Evolutionary conservation across 2,329 filamentous ascomycete species (phyloP).

Genomic region (Fusarium stilboides): DNA sequence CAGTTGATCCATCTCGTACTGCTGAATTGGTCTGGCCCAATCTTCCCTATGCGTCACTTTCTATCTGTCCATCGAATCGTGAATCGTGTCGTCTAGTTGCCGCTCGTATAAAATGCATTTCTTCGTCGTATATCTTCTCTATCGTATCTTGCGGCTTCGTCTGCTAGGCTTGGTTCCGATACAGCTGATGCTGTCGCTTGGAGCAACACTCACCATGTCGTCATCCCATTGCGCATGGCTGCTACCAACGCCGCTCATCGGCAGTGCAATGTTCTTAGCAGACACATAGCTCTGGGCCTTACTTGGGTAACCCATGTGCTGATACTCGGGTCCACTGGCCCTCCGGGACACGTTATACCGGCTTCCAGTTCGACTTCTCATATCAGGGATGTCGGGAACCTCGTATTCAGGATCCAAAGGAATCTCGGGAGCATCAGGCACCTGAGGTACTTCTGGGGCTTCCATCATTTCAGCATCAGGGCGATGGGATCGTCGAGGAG

Average conservation of each 20-base stretch:
- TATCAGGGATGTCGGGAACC: constrained; percentile 34
- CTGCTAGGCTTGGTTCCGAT: constrained; percentile 61
- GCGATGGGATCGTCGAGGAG: constrained; percentile 45
- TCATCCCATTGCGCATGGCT: constrained; percentile 62
- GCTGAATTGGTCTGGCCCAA: constrained; percentile 5
- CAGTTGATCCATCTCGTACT: constrained; percentile 20
- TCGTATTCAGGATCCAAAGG: constrained; percentile 39
- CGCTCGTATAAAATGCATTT: constrained; percentile 21
- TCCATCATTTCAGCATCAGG: constrained; percentile 50
- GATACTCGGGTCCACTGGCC: constrained; percentile 37
- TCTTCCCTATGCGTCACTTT: constrained; percentile 11
- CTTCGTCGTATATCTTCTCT: constrained; percentile 17
- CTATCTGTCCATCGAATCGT: constrained; percentile 32
- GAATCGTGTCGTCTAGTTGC: constrained; percentile 30
- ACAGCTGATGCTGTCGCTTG: constrained; percentile 74
- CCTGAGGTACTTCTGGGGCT: constrained; percentile 45
- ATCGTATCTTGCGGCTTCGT: constrained; percentile 47
- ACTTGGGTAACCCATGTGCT: constrained; percentile 40
- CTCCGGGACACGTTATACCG: constrained; percentile 47
- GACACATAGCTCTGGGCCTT: constrained; percentile 49
- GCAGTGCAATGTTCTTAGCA: constrained; percentile 57
- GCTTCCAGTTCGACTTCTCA: constrained; percentile 52
- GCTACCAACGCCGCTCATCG: constrained; percentile 59
- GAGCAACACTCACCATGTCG: constrained; percentile 69
- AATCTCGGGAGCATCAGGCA: constrained; percentile 37